Percentiles rank a stretch among this genome's conserved stretches.
phyloP scores from a whole-genome alignment of 2,329 filamentous ascomycete genomes.

The Fusarium ambrosium region DNA sequence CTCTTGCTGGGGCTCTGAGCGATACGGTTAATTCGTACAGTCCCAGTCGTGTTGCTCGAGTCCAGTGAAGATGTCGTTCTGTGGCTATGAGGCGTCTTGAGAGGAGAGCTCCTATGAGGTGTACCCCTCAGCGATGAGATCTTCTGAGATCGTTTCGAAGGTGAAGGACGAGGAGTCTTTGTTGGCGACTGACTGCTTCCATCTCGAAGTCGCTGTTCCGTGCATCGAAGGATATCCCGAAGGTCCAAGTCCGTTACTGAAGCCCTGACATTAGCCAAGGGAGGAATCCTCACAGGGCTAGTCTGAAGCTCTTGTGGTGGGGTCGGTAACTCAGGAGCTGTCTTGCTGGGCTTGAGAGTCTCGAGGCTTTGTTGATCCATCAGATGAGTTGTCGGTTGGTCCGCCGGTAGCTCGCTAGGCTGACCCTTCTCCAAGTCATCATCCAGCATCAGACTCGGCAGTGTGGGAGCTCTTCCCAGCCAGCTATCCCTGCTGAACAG shows the following conservation, averaged over 20 bases:
- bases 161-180: slow-evolving; percentile 47
- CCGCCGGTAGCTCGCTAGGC: slow-evolving; percentile 13
- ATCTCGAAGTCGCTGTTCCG: slow-evolving; percentile 64
- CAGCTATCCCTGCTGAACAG: slow-evolving; percentile 53
- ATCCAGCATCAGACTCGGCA: slow-evolving; percentile 51
- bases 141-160: slow-evolving; percentile 33
- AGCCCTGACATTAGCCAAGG: slow-evolving; percentile 38
- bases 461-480: slow-evolving; percentile 52
- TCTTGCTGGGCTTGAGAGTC: slow-evolving; percentile 37
- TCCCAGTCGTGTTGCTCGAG: slow-evolving; percentile 43
- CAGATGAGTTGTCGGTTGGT: slow-evolving; percentile 31
- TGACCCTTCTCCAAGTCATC: slow-evolving; percentile 44
- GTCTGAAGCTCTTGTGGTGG: slow-evolving; percentile 27
- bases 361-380: slow-evolving; percentile 36
- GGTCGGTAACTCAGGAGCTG: slow-evolving; percentile 36
- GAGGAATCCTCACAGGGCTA: slow-evolving; percentile 27
- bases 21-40: slow-evolving; percentile 36
- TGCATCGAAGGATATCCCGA: slow-evolving; percentile 65
- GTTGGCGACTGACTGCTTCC: slow-evolving; percentile 51
- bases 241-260: slow-evolving; percentile 62
- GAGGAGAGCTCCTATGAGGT: slow-evolving; percentile 45
- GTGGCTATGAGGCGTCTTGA: slow-evolving; percentile 50
- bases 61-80: slow-evolving; percentile 35
- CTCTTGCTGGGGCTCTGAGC: slow-evolving; percentile 49
- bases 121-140: slow-evolving; percentile 40